Base-by-base conservation (phyloP, 495 filamentous ascomycete genomes). In the Penicillium paradoxum region DNA sequence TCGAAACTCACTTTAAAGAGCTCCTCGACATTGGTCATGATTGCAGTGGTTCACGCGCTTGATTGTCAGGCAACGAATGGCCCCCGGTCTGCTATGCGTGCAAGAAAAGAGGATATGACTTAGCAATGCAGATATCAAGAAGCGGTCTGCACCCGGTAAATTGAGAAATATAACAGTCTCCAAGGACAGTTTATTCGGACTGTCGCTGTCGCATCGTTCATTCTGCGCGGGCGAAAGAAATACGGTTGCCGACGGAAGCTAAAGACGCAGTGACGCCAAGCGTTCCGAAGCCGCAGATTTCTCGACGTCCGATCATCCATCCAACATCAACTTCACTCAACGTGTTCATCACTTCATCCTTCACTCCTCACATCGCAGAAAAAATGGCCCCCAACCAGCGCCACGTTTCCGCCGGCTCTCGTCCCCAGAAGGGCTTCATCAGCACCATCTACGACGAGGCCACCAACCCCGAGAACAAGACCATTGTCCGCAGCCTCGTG, bases 21-120 rank as follows among this genome's bases (percentile, higher is more conserved):
- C 53, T 90, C 87, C 64, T 92, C 86, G 64, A 92, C 82, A 66
- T 80, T 88, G 21, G 85, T 77, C 87, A 91, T 93, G 53, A 54
- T 72, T 63, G 64, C 63, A 57, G 58, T 38, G 46, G 27, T 15
- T 8, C 8, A n/a, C 10, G 15, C 27, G 21, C 29, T 18, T 0
- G 19, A 6, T 42, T 18, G 17, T 13, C 17, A 24, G n/a, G 19
- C 21, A 39, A 37, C 11, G 15, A 29, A 7, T 18, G 38, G 3
- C 19, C 14, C 32, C 37, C 29, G 13, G 15, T 24, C 0, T 30
- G 4, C 17, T 4, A 9, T 4, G 19, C 8, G n/a, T 5, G 6
- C 14, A 17, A 4, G 17, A 5, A 1, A 10, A 13, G 5, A 25
- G 10, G 4, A 11, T 17, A 17, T 17, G 1, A 6, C 11, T 25